phyloP scores from a whole-genome alignment of 148 eudicot species.

The Cornus suecica region DNA sequence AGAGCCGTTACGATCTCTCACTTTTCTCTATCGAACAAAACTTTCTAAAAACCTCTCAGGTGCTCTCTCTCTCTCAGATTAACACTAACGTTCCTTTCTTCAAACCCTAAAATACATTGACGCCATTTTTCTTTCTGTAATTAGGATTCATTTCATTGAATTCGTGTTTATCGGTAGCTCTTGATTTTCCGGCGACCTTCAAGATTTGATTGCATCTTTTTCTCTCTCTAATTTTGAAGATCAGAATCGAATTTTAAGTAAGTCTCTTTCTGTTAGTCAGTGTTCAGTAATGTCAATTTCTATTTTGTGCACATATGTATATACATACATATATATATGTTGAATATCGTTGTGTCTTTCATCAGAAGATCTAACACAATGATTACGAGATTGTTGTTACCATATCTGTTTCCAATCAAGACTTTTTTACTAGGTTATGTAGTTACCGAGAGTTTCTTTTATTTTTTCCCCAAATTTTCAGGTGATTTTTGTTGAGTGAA shows the following conservation, averaged over 20 bases:
- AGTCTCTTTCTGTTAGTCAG: neutral
- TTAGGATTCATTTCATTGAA: neutral
- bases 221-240: neutral
- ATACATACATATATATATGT: neutral
- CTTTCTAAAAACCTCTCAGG: neutral
- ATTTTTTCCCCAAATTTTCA: neutral
- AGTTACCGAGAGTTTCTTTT: neutral
- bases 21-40: conserved; percentile 3
- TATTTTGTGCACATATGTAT: neutral
- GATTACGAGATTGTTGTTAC: neutral
- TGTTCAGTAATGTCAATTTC: neutral
- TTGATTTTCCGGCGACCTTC: conserved; percentile 9
- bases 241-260: neutral
- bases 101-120: neutral
- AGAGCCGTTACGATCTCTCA: conserved; percentile 16
- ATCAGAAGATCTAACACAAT: neutral
- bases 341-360: neutral
- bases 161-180: conserved; percentile 1
- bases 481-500: neutral
- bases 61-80: conserved; percentile 1
- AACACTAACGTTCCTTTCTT: neutral
- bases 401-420: neutral
- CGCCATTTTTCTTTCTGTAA: neutral
- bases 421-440: neutral
- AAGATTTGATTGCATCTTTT: neutral